A percentile compares a stretch with the other conserved stretches of the same genome.
These are phyloP conservation scores for Phytopythium ostracodes DNA, from an alignment of 352 stramenopile species.

Conservation along the genomic window DNA sequence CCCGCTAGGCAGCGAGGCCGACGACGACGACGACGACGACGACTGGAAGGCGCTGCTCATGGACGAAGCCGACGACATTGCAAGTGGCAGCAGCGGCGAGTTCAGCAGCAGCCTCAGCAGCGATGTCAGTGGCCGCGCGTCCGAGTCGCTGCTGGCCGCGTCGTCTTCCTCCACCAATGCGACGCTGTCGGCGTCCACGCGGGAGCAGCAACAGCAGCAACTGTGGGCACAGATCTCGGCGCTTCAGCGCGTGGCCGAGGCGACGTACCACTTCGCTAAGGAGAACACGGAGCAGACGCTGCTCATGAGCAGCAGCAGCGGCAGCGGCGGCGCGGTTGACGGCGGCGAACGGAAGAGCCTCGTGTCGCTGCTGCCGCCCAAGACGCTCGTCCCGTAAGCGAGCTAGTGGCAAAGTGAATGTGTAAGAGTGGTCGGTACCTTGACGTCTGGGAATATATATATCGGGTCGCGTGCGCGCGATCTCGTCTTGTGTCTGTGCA, in stretches of 20 bases:
- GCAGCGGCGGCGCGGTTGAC: no score
- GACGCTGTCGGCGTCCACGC: background rate
- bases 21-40: conserved; percentile 7
- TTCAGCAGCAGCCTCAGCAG: background rate
- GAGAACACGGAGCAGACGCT: conserved; percentile 19
- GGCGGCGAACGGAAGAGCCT: background rate
- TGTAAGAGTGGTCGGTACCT: background rate
- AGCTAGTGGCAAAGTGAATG: background rate
- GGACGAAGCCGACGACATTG: conserved; percentile 11
- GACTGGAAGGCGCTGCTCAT: conserved; percentile 6
- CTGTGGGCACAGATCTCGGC: conserved; percentile 22
- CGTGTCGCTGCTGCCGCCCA: background rate
- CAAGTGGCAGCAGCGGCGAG: conserved; percentile 1
- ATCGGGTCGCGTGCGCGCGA: background rate
- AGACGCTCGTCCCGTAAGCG: conserved; percentile 2
- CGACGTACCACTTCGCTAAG: conserved; percentile 22
- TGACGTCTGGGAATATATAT: conserved; percentile 2
- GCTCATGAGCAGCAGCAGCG: conserved; percentile 6
- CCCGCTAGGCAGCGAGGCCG: conserved; percentile 9
- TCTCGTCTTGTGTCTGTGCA: background rate
- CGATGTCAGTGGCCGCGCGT: background rate
- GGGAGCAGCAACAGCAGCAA: conserved; percentile 4
- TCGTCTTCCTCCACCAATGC: background rate
- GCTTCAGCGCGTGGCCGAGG: conserved; percentile 21
- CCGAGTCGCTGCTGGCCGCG: background rate